Percentiles rank a stretch among this genome's conserved stretches.
These are phyloP conservation scores for Piloderma croceum DNA, from an alignment of 768 basidiomycete species.

Conservation along the genomic window DNA sequence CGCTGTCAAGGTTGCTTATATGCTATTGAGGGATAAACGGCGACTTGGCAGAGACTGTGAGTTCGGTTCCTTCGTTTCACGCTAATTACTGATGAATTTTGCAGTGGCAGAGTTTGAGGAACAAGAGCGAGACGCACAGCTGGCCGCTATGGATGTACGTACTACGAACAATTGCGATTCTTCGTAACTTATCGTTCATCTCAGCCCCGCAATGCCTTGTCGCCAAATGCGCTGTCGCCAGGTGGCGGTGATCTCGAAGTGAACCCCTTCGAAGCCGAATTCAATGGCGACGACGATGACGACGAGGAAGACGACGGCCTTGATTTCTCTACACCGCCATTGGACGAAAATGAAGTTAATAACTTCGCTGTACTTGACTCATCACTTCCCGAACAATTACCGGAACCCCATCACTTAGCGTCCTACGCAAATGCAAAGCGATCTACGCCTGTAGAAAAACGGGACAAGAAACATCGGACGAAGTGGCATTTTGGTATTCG, in stretches of 20 bases:
- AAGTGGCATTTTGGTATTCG: conserved; percentile 99
- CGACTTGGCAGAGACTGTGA: conserved; percentile 78
- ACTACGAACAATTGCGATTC: conserved; percentile 4
- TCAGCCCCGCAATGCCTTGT: conserved; percentile 67
- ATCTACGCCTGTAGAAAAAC: conserved; percentile 36
- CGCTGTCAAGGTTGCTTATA: conserved; percentile 93
- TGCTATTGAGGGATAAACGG: conserved; percentile 85
- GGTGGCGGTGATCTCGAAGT: conserved; percentile 56
- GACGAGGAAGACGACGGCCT: conserved; percentile 56
- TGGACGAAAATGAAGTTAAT: conserved; percentile 39
- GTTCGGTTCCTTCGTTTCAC: conserved; percentile 25
- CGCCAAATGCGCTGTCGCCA: conserved; percentile 63
- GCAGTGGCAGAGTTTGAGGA: conserved; percentile 75
- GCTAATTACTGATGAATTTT: conserved; percentile 11
- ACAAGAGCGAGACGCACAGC: conserved; percentile 77
- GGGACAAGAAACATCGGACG: conserved; percentile 70
- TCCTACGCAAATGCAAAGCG: conserved; percentile 58
- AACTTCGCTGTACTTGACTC: conserved; percentile 89
- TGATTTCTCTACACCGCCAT: conserved; percentile 40
- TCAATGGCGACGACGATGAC: conserved; percentile 46
- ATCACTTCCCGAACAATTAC: conserved; percentile 59
- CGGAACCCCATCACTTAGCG: conserved; percentile 61
- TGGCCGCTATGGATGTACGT: conserved; percentile 77
- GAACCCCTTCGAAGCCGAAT: conserved; percentile 74
- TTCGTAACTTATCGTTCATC: conserved; percentile 5